Conservation (phyloP, 2,329 filamentous ascomycete species). For the Immersiporthe knoxdaviesiana region DNA sequence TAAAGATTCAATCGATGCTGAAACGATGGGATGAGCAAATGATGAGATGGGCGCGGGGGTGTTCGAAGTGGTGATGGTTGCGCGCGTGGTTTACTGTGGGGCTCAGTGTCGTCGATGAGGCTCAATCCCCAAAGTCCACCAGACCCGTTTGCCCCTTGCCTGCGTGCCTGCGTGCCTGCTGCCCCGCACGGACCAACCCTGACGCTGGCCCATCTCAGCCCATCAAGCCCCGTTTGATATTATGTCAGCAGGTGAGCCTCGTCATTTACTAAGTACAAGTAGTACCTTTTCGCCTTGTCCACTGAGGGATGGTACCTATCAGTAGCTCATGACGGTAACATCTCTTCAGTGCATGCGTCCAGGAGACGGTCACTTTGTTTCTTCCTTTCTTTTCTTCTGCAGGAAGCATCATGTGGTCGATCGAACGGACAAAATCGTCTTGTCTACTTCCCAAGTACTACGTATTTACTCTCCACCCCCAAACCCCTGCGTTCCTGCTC, state of each 20-base stretch:
- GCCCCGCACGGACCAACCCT: conserved; percentile 6
- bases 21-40: conserved; percentile 8
- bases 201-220: background rate
- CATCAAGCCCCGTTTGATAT: background rate
- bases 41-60: conserved; percentile 19
- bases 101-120: conserved; percentile 16
- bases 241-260: conserved; percentile 1
- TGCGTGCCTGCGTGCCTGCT: background rate
- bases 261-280: background rate
- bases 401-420: background rate
- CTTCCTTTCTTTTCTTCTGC: too few species aligned
- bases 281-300: background rate
- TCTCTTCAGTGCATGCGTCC: too few species aligned
- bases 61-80: conserved; percentile 7
- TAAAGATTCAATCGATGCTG: conserved; percentile 2
- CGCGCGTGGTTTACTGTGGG: conserved; percentile 16
- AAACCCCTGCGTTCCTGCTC: background rate
- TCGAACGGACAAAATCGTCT: background rate
- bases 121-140: background rate
- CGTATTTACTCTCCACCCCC: too few species aligned
- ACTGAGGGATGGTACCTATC: background rate
- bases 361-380: too few species aligned
- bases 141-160: background rate
- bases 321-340: background rate
- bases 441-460: background rate